Base-by-base conservation (phyloP, 225 moss, liverwort and hornwort species). In the Straminergon stramineum region DNA sequence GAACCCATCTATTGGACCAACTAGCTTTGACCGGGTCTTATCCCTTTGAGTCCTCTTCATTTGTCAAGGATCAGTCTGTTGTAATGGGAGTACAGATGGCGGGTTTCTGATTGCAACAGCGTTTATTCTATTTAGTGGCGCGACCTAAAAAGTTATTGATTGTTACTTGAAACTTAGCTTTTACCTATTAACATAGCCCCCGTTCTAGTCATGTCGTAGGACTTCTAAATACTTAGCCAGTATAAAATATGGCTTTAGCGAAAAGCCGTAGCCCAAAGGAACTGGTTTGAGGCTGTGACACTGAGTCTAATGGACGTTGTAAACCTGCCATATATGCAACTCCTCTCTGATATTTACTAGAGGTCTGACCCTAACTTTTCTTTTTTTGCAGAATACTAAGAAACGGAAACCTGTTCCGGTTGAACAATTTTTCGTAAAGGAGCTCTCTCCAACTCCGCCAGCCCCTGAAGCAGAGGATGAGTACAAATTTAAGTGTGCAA, bases 401-500 rank as follows among this genome's bases (percentile, higher is more conserved):
- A 92, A 92, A 84, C 90, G 94, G 62, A 91, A 89, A 56, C 60
- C 81, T 87, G 87, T 74, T 69, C 62, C 67, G 39, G 32, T 76
- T 26, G 94, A 90, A 74, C 71, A 43, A 27, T 34, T 75, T 18
- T 86, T 89, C 17, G 87, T 89, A 9, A 67, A 61, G 67, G 92
- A 90, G 83, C 45, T 65, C 61, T 51, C 87, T 81, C 75, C 81
- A 75, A n/a, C 35, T 34, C 82, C 88, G n/a, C 51, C 60, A 60
- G 81, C 20, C 22, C 70, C 51, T 20, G 86, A 86, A 15, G 43
- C 78, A 52, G 87, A 84, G 62, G 81, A 93, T 78, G 96, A 94
- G 64, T 85, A 91, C 45, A 95, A 92, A 67, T 93, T 97, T 11
- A 93, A 90, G 19, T 98, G 98, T 73, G 94, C 96, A 20, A 97